phyloP scores from a whole-genome alignment of 345 rosid genomes.

The Eucalyptus marginata region DNA sequence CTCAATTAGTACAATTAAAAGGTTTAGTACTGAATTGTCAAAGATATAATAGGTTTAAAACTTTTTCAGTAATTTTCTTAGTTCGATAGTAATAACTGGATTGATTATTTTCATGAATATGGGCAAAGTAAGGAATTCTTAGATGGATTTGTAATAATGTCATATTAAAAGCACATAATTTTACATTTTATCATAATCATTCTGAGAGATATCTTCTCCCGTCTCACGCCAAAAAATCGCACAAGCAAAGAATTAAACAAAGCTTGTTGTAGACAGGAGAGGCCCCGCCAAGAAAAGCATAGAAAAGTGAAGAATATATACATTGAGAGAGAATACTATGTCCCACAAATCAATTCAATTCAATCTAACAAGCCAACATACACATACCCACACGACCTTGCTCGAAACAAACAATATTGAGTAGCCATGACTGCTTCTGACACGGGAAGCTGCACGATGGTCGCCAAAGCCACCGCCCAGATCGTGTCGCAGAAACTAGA shows the following conservation, averaged over 20 bases:
- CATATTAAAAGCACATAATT: neutral
- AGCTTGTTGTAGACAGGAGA: neutral
- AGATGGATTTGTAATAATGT: accelerated
- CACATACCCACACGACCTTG: neutral
- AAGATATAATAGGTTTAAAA: no score
- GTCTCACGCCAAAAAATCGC: accelerated
- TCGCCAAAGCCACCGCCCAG: neutral
- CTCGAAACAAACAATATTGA: neutral
- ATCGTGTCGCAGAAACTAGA: neutral
- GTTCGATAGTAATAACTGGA: accelerated
- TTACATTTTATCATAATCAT: neutral
- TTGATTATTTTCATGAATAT: no score
- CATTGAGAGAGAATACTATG: neutral
- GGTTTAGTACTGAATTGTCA: no score
- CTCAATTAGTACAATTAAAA: no score
- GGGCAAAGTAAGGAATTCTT: no score
- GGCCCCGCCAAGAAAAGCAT: neutral
- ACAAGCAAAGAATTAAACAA: neutral
- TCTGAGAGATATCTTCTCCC: neutral
- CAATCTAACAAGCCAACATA: neutral
- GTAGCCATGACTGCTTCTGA: neutral
- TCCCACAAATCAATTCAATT: neutral
- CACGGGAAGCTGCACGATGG: accelerated
- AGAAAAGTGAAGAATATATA: neutral
- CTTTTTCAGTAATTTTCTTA: no score